Evolutionary conservation across 2,329 filamentous ascomycete genomes (phyloP), one percentile per base, ranked within the genome.

Genomic region (Pseudocercospora ulei): DNA sequence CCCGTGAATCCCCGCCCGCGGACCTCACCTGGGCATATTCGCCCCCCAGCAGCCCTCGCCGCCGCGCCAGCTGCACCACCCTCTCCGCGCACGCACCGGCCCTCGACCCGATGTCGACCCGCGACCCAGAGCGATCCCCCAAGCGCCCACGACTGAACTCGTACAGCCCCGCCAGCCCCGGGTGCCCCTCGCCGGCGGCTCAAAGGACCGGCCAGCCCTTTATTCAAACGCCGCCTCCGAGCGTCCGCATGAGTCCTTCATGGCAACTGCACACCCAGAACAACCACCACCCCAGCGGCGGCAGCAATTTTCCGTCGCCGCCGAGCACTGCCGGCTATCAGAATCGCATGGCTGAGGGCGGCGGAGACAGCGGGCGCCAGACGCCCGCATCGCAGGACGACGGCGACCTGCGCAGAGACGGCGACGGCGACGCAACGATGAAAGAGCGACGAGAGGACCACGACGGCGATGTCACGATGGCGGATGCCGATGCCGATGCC

Each of bases 191-290:
- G 62, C 57, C 53, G 53, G 63, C 48, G 62, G 61, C 59, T 65
- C 65, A 59, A 64, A 65, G 30, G 23, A 13, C n/a, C 7, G 30
- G 23, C 18, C 30, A 33, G 48, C 53, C 56, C 54, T 59, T 62
- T 46, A 49, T 57, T 35, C 49, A 67, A 50, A 69, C 66, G 6
- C 67, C 66, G 38, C 67, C 65, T 23, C 67, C 65, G 14, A 65
- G 65, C 38, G 65, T 66, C 38, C 63, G 63, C 41, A 62, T 63
- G 61, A 65, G 65, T 57, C 65, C 65, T 51, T 62, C 57, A 63
- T 61, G 64, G 56, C 61, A 62, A 41, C 48, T 58, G 30, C 52
- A 52, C 34, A 42, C 18, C 14, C 30, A 33, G 17, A 19, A 22
- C 43, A 36, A 22, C 25, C 16, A 13, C 31, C 36, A 44, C n/a